These are phyloP conservation scores for Oenanthe javanica DNA, from an alignment of 140 eudicot genomes.

Conservation along the genomic window DNA sequence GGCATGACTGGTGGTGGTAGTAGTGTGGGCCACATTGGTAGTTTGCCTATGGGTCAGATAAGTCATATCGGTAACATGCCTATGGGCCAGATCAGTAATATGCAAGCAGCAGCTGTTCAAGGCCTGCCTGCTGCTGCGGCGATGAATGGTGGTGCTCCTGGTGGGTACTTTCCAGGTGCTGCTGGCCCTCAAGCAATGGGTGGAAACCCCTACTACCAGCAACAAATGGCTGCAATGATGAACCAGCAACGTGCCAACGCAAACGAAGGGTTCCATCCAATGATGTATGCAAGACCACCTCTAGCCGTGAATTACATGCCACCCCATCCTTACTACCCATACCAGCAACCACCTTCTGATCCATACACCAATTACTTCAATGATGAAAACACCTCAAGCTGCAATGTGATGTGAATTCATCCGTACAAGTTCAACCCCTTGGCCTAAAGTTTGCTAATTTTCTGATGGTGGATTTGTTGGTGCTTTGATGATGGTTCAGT, in stretches of 20 bases:
- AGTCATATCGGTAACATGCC: conserved; percentile 38
- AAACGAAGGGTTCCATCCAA: conserved; percentile 74
- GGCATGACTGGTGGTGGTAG: conserved; percentile 41
- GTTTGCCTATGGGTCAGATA: conserved; percentile 36
- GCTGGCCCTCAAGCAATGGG: conserved; percentile 52
- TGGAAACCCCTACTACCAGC: conserved; percentile 62
- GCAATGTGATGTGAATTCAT: conserved; percentile 57
- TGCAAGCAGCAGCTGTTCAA: conserved; percentile 55
- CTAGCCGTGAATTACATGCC: conserved; percentile 90
- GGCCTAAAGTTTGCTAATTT: conserved; percentile 10
- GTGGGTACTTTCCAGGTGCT: conserved; percentile 50
- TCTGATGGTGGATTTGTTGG: conserved; percentile 9
- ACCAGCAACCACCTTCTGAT: conserved; percentile 50
- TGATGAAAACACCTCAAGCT: conserved; percentile 85
- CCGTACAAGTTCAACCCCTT: not conserved
- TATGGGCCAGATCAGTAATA: not conserved
- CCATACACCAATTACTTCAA: conserved; percentile 55
- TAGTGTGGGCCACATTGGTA: conserved; percentile 35
- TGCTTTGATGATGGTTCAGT: not conserved
- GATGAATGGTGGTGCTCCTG: conserved; percentile 34
- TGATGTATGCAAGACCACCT: conserved; percentile 95
- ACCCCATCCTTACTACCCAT: conserved; percentile 45
- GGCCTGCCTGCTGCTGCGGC: conserved; percentile 54
- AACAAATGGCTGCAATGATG: conserved; percentile 70
- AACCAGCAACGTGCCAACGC: conserved; percentile 63